These are phyloP conservation scores for Citrus sinensis DNA, from an alignment of 345 rosid species.

Conservation along the genomic window DVS_A1.0 CM039163.1:27158001-27158500, in stretches of 20 bases:
- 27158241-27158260: slow-evolving; percentile 33
- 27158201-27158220: slow-evolving; percentile 32
- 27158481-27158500: slow-evolving; percentile 51
- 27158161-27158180: slow-evolving; percentile 18
- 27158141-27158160: slow-evolving; percentile 22
- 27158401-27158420: slow-evolving; percentile 27
- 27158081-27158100: slow-evolving; percentile 4
- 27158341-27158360: slow-evolving; percentile 29
- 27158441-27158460: slow-evolving; percentile 51
- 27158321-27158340: slow-evolving; percentile 31
- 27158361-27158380: slow-evolving; percentile 38
- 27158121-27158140: slow-evolving; percentile 9
- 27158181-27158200: slow-evolving; percentile 13
- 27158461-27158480: slow-evolving; percentile 35
- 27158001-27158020: slow-evolving; percentile 6
- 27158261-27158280: slow-evolving; percentile 33
- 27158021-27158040: not conserved
- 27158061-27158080: not conserved
- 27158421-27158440: slow-evolving; percentile 28
- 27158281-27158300: not conserved
- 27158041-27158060: not conserved
- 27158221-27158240: slow-evolving; percentile 32
- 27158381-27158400: slow-evolving; percentile 47
- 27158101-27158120: slow-evolving; percentile 23
- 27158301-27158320: not conserved